Conservation (phyloP, 495 filamentous ascomycete genomes). For the Aspergillus incahuasiensis region DNA sequence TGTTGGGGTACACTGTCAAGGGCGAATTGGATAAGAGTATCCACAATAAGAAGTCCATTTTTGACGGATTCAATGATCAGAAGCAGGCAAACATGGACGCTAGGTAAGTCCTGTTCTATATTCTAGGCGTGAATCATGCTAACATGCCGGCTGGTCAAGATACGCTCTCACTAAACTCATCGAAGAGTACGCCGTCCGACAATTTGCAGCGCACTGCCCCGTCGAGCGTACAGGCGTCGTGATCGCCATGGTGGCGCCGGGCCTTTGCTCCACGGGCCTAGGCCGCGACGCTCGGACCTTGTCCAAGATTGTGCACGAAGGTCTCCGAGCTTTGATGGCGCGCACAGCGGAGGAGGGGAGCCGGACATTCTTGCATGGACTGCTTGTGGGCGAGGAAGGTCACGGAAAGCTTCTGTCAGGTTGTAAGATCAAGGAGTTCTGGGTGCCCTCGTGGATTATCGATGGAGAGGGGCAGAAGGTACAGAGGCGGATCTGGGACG, state of each 20-base stretch:
- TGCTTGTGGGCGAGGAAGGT: slow-evolving; percentile 24
- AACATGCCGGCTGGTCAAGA: neutral
- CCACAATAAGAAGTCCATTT: neutral
- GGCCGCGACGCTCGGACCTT: neutral
- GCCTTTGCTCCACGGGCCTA: slow-evolving; percentile 6
- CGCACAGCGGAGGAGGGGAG: slow-evolving; percentile 36
- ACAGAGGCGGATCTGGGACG: no score
- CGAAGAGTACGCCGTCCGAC: neutral
- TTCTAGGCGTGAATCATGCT: neutral
- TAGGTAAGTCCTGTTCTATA: neutral
- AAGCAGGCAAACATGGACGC: slow-evolving; percentile 18
- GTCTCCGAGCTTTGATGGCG: neutral
- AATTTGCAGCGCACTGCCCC: no score
- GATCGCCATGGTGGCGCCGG: neutral
- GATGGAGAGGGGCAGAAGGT: no score
- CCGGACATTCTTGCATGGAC: slow-evolving; percentile 35
- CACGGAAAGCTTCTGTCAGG: slow-evolving; percentile 35
- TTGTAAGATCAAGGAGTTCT: slow-evolving; percentile 2
- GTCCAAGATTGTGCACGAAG: neutral
- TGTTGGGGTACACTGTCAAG: no score
- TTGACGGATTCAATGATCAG: slow-evolving; percentile 18
- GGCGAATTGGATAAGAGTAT: no score
- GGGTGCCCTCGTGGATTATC: no score
- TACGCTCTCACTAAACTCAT: neutral
- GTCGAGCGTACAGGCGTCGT: neutral